Evolutionary conservation across 352 stramenopile genomes (phyloP).

Genomic region (Globisporangium splendens): DNA sequence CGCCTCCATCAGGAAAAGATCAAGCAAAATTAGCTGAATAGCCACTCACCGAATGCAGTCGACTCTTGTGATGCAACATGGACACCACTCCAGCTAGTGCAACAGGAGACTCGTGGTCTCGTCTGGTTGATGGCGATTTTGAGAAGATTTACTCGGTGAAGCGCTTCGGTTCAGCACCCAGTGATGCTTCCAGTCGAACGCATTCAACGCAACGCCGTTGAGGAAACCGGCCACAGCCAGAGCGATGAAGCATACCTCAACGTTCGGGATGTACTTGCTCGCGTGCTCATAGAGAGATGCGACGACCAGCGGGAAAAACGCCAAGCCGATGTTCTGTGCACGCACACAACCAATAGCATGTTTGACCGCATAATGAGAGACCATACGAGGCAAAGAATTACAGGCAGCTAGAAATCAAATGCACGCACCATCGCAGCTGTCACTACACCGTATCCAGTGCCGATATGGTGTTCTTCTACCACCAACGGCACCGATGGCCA

Average conservation of each 20-base stretch:
- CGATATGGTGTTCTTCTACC: constrained; percentile 15
- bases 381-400: constrained; percentile 32
- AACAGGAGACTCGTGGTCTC: constrained; percentile 8
- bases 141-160: not conserved
- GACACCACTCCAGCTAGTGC: not conserved
- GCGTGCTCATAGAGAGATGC: constrained; percentile 37
- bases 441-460: constrained; percentile 16
- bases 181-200: constrained; percentile 33
- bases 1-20: too few species aligned
- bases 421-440: constrained; percentile 14
- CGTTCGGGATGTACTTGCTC: constrained; percentile 38
- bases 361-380: not conserved
- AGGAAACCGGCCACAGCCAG: constrained; percentile 32
- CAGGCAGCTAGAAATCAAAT: constrained; percentile 16
- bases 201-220: constrained; percentile 91
- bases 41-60: too few species aligned
- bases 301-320: constrained; percentile 59
- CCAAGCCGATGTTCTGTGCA: constrained; percentile 56
- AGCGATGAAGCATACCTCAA: constrained; percentile 54
- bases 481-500: constrained; percentile 62
- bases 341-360: not conserved
- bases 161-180: constrained; percentile 16
- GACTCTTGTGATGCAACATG: too few species aligned
- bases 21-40: too few species aligned
- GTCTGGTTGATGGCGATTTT: not conserved